Evolutionary conservation across 352 stramenopile genomes (phyloP).

Genomic region (Phytophthora pluvialis): DNA sequence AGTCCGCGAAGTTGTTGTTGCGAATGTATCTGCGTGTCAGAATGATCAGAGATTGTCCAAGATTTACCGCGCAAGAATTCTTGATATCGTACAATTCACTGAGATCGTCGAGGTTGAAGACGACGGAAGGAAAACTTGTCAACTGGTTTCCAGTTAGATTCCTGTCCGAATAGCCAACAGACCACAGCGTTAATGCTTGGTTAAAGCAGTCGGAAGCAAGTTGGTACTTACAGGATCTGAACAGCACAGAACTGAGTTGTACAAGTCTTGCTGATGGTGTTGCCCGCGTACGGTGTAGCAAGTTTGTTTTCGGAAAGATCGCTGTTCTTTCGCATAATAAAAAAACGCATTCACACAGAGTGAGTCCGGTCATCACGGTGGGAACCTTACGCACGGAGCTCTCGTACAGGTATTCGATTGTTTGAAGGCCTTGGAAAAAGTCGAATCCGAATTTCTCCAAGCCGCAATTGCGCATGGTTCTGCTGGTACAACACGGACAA

Average conservation of each 20-base stretch:
- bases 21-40: constrained; percentile 36
- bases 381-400: neutral
- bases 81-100: constrained; percentile 28
- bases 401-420: constrained; percentile 44
- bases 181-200: neutral
- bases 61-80: neutral
- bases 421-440: constrained; percentile 36
- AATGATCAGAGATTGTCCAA: constrained; percentile 2
- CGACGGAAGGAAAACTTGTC: constrained; percentile 31
- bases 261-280: constrained; percentile 30
- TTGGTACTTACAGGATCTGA: constrained; percentile 36
- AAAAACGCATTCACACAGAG: neutral
- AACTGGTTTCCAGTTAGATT: constrained; percentile 45
- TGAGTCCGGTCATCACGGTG: no score
- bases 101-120: constrained; percentile 42
- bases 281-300: constrained; percentile 39
- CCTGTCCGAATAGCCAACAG: constrained; percentile 3
- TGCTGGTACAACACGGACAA: neutral
- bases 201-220: neutral
- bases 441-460: constrained; percentile 41
- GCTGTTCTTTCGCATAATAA: constrained; percentile 19
- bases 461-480: constrained; percentile 50
- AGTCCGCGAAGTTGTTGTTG: constrained; percentile 44
- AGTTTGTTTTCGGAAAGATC: constrained; percentile 50
- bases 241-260: constrained; percentile 37